Base-by-base conservation (phyloP, 2,329 filamentous ascomycete genomes). In the Lasiodiplodia citricola region DNA sequence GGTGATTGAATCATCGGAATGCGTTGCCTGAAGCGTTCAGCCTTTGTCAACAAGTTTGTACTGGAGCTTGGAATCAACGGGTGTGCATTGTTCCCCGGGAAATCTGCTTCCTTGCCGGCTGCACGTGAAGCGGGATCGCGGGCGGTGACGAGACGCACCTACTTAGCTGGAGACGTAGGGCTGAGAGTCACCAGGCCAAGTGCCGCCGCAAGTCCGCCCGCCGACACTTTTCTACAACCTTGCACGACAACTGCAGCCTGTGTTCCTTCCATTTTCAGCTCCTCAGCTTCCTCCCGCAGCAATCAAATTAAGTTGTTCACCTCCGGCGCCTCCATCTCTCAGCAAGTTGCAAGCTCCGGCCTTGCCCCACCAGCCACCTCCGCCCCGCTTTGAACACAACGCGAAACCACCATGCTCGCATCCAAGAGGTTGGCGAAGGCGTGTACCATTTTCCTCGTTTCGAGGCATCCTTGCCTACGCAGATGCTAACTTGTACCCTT, bases 391-490 rank as follows among this genome's bases (percentile, higher is more conserved):
- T 21, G 2, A 41, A 37, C 16, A 4, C 21, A 25, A 35, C 64
- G 7, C 52, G 16, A 52, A 37, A 11, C n/a, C 65, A 72, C 47
- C 68, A 83, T 82, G 81, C 83, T 87, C 71, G 85, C 87, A 66
- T 80, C 83, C 21, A 89, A 89, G 77, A 82, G 88, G 50, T 77
- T 90, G 70, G 81, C 82, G 55, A 90, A 90, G 76, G 88, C 67
- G 38, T 4, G 44, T 31, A n/a, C 21, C 28, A 31, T 25, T 16
- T 18, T 25, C 0, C 16, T 35, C 16, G 35, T 16, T 35, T 14
- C n/a, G 18, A 10, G n/a, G 44, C 2, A 47, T 10, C 23, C 25
- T 31, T 14, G 13, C 13, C 23, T 21, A 55, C 18, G 2, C 31
- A 38, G 47, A 52, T 3, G 37, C 41, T 62, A 7, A 31, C 44